Evolutionary conservation across 1,284 basidiomycete genomes (phyloP), one percentile per base, ranked within the genome.

Genomic region (Puccinia polysora): DNA sequence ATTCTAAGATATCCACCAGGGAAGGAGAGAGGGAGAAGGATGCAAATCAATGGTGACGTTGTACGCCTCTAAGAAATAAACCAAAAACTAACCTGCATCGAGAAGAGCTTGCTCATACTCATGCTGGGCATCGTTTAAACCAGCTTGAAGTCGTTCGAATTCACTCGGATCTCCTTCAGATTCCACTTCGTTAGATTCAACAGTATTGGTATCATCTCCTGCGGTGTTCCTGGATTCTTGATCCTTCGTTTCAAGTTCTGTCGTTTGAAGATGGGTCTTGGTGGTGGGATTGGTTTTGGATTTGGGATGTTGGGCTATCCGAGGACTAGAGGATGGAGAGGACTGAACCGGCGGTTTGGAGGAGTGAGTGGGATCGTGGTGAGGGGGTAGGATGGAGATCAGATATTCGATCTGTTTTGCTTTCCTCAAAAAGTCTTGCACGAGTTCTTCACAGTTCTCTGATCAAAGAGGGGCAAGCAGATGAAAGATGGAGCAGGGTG

Each of bases 381-480:
- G 68, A 20, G 68, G 58, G 10, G 68, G 68, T 60, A 70, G 49
- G 25, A 70, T 60, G 18, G 56, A 60, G 43, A 70, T 70, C 2
- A 70, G 56, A 50, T 70, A 62, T 38, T 70, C 45, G 18, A 70
- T 58, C 47, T 70, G 68, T 30, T 70, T 70, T 6, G 68, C 68
- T 70, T 70, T 70, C 34, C 45, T 23, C 25, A 70, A 36, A 25
- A 70, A 70, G 50, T 70, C 68, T 40, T 49, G 43, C 2, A 53
- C 68, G n/a, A 70, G 18, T 49, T 70, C 56, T 60, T 70, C 55
- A 32, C 53, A 69, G 32, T 69, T 69, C 59, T 69, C 65, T 63
- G 25, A 38, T 59, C 20, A 34, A n/a, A 34, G 4, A 7, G 8
- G 20, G 4, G 12, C 2, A 47, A 30, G 43, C 4, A 4, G 2